Evolutionary conservation across 192 early-diverging fungal species (phyloP).

Genomic region (Coemansia sp.): DNA sequence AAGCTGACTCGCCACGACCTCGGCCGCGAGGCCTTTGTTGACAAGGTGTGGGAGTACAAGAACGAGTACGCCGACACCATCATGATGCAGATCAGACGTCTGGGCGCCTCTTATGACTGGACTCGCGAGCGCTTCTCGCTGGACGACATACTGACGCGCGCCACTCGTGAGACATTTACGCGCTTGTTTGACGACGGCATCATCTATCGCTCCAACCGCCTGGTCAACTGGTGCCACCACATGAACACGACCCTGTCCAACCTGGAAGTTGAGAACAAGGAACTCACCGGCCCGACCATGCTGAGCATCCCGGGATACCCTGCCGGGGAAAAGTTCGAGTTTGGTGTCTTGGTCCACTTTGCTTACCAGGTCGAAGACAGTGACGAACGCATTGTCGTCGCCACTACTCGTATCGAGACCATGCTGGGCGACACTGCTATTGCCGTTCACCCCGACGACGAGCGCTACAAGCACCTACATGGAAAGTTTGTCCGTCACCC

Average conservation of each 20-base stretch:
- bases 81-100: constrained; percentile 80
- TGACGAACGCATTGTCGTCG: constrained; percentile 87
- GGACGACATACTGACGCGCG: constrained; percentile 75
- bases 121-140: constrained; percentile 87
- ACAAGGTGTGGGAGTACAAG: constrained; percentile 96
- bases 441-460: constrained; percentile 90
- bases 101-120: constrained; percentile 96
- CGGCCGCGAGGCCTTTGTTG: constrained; percentile 86
- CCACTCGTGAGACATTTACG: constrained; percentile 93
- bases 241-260: constrained; percentile 96
- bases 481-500: constrained; percentile 94
- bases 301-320: constrained; percentile 91
- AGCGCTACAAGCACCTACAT: constrained; percentile 90
- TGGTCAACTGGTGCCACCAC: constrained; percentile 98
- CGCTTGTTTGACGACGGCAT: constrained; percentile 90
- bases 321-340: constrained; percentile 92
- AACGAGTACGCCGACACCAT: constrained; percentile 78
- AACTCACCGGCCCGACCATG: constrained; percentile 80
- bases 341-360: constrained; percentile 96
- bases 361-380: constrained; percentile 86
- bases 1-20: constrained; percentile 84
- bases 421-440: constrained; percentile 99
- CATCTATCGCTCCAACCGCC: constrained; percentile 93
- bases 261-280: constrained; percentile 92
- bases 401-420: constrained; percentile 98